Percentiles rank a stretch among this genome's conserved stretches.
Evolutionary conservation across 1,284 basidiomycete genomes (phyloP).

Genomic region (Irpex rosettiformis): DNA sequence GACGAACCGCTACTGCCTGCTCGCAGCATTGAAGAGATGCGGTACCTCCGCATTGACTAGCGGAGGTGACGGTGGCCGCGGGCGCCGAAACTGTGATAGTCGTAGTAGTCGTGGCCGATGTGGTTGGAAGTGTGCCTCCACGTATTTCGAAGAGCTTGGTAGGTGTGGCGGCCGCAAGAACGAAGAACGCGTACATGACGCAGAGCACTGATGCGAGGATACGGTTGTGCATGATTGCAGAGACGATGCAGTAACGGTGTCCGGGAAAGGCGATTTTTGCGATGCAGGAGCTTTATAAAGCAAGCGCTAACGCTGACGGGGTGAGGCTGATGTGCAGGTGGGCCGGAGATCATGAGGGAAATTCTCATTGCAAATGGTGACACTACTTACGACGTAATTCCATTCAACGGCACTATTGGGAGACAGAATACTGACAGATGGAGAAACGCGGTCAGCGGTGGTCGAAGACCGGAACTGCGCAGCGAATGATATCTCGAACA

Average conservation of each 20-base stretch:
- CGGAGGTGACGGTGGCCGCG: constrained; percentile 8
- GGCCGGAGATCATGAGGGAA: background rate
- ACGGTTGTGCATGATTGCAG: constrained; percentile 17
- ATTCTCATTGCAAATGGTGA: background rate
- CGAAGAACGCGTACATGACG: constrained; percentile 13
- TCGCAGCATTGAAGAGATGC: constrained; percentile 9
- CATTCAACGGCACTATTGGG: too few species aligned
- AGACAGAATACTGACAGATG: background rate
- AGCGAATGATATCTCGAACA: too few species aligned
- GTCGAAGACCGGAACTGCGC: background rate
- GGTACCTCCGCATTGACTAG: constrained; percentile 8
- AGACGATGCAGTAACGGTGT: background rate
- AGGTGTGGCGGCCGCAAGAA: constrained; percentile 21
- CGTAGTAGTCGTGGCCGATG: constrained; percentile 2
- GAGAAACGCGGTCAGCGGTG: background rate
- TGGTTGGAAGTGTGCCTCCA: constrained; percentile 11
- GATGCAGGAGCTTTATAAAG: too few species aligned
- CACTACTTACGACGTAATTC: too few species aligned
- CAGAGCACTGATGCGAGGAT: constrained; percentile 14
- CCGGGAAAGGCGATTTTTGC: background rate
- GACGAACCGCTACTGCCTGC: background rate
- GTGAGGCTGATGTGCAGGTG: background rate
- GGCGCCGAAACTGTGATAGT: constrained; percentile 13
- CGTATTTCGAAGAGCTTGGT: background rate
- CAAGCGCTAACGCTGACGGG: background rate